Evolutionary conservation across 495 filamentous ascomycete genomes (phyloP).

Genomic region (Podospora anserina): DNA sequence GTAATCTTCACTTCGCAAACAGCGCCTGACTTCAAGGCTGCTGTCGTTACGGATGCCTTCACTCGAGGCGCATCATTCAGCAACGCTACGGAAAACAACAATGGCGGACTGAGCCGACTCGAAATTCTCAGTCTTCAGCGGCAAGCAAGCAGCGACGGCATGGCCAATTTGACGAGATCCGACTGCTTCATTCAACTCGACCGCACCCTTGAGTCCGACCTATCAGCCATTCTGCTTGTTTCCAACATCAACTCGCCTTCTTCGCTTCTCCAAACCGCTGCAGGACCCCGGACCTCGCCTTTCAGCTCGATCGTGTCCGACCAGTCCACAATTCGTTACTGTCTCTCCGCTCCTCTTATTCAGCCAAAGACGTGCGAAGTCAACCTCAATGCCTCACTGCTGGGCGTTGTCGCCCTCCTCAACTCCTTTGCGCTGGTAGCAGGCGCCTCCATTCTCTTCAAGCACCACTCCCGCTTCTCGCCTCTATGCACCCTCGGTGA

Average conservation of each 20-base stretch:
- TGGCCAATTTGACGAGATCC: conserved; percentile 29
- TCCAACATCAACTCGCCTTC: conserved; percentile 28
- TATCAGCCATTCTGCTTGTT: conserved; percentile 37
- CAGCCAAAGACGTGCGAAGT: conserved; percentile 35
- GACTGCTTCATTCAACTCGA: conserved; percentile 31
- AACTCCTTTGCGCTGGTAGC: conserved; percentile 39
- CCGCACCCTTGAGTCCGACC: conserved; percentile 31
- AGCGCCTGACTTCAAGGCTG: conserved; percentile 33
- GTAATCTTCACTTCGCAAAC: conserved; percentile 41
- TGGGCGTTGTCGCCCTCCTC: conserved; percentile 39
- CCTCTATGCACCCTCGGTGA: conserved; percentile 47
- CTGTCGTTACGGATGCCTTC: conserved; percentile 40
- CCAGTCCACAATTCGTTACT: conserved; percentile 29
- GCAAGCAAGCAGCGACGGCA: conserved; percentile 24
- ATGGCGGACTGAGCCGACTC: conserved; percentile 29
- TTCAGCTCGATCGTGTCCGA: conserved; percentile 18
- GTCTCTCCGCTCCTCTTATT: conserved; percentile 29
- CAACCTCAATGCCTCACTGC: conserved; percentile 39
- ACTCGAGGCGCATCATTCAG: conserved; percentile 37
- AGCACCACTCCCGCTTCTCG: conserved; percentile 28
- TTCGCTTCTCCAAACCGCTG: conserved; percentile 34
- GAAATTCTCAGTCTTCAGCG: conserved; percentile 38
- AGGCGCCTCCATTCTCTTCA: conserved; percentile 37
- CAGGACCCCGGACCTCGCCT: neutral
- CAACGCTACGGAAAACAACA: conserved; percentile 33